These are phyloP conservation scores for Rhizopus sp. DNA, from an alignment of 371 early-diverging fungal species.

Conservation along the genomic window DNA sequence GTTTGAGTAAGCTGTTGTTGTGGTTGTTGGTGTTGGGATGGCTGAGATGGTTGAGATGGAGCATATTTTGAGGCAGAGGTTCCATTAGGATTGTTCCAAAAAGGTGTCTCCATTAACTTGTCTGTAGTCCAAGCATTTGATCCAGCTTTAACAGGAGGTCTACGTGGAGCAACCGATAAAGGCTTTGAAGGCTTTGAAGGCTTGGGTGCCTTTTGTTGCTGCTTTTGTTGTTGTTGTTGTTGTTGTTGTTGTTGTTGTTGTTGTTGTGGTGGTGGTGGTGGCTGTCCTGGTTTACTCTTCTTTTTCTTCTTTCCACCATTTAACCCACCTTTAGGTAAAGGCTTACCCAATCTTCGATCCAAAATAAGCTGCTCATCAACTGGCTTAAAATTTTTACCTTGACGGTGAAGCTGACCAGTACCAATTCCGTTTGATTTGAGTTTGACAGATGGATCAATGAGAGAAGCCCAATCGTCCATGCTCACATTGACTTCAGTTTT, in stretches of 20 bases:
- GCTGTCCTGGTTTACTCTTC: neutral
- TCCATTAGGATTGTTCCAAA: constrained; percentile 32
- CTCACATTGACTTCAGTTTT: neutral
- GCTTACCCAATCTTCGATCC: constrained; percentile 41
- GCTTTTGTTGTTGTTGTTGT: neutral
- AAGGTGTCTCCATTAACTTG: constrained; percentile 20
- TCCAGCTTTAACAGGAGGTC: neutral
- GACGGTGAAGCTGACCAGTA: constrained; percentile 44
- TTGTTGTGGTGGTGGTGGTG: neutral
- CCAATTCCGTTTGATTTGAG: neutral
- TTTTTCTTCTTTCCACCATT: constrained; percentile 23
- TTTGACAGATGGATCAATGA: neutral
- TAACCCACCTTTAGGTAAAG: constrained; percentile 22
- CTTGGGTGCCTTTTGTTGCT: neutral
- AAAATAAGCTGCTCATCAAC: constrained; percentile 44
- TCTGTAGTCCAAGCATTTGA: neutral
- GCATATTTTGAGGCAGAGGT: constrained; percentile 18
- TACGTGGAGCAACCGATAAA: neutral
- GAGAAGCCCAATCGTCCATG: neutral
- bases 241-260: neutral
- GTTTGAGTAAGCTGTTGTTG: neutral
- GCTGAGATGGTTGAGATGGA: neutral
- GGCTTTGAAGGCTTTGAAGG: neutral
- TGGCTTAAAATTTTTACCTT: constrained; percentile 45
- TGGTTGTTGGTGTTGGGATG: neutral